Base-by-base conservation (phyloP, 495 filamentous ascomycete genomes). In the Annulohypoxylon maeteangense region DNA sequence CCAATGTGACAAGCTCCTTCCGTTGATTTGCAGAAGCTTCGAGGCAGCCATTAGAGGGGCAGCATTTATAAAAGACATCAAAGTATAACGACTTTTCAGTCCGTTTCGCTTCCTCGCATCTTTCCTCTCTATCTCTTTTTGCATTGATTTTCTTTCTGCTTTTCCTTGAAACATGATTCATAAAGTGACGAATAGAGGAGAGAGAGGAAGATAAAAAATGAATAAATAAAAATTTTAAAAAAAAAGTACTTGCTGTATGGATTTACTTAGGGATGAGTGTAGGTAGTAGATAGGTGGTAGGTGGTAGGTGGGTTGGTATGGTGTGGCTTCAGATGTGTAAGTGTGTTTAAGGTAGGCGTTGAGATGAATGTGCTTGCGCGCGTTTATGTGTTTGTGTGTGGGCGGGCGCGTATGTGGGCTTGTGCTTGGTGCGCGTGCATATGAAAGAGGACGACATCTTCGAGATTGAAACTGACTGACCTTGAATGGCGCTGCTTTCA, bases 401-500 rank as follows among this genome's bases (percentile, higher is more conserved):
- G 34, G 59, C 44, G 59, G 59, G 60, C 64, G 64, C 64, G 60
- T 51, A 58, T 68, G 53, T 64, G 60, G 65, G 58, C 53, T 56
- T 60, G 54, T 72, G 70, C 48, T 57, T 63, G 50, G 14, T 63
- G 58, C 58, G 69, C 57, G 38, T 67, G 62, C 53, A 63, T 60
- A 54, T 22, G 51, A 44, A 70, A 32, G 5, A 56, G 36, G 34
- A 65, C 45, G 36, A 67, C 4, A 40, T 1, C 16, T 51, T 73
- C 56, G 47, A 61, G 42, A 66, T 73, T 62, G 70, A 68, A 68
- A 68, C 65, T 66, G 55, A 73, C 65, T 73, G 61, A 73, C 70
- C 65, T 73, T 65, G 65, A 55, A 58, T 72, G 64, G 54, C 42
- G 27, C 42, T 56, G 40, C 61, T 62, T 68, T 47, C 56, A 65